Conservation (phyloP, 768 basidiomycete species). For the Trametes sanguinea region DNA sequence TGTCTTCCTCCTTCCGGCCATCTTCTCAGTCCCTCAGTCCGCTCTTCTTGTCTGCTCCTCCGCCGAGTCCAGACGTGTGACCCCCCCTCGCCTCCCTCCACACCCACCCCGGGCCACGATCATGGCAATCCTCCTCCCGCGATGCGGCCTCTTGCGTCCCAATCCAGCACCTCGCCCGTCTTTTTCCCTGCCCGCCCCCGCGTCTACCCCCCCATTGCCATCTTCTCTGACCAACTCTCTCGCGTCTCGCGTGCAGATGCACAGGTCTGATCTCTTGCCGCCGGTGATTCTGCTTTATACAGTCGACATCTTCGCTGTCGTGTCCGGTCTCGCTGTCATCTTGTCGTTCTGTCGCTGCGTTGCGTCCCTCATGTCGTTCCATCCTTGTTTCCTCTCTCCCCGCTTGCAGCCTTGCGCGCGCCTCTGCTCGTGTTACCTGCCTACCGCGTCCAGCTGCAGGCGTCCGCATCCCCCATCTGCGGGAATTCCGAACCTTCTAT, state of each 20-base stretch:
- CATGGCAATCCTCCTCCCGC: slow-evolving; percentile 19
- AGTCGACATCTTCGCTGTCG: background rate
- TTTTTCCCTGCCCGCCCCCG: background rate
- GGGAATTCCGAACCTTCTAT: slow-evolving; percentile 6
- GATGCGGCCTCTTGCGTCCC: background rate
- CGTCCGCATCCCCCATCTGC: background rate
- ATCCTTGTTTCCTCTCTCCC: too few species aligned
- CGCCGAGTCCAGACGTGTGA: slow-evolving; percentile 19
- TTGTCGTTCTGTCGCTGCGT: slow-evolving; percentile 2
- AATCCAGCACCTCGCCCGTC: slow-evolving; percentile 10
- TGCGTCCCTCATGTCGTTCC: slow-evolving; percentile 2
- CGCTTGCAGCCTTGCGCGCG: too few species aligned
- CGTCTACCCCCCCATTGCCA: background rate
- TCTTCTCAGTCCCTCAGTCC: slow-evolving; percentile 5
- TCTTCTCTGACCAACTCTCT: background rate
- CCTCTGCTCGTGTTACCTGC: background rate
- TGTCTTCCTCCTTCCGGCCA: slow-evolving; percentile 12
- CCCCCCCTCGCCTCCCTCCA: background rate
- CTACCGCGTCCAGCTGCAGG: background rate
- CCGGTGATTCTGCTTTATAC: background rate
- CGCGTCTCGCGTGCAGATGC: slow-evolving; percentile 2
- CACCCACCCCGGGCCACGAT: slow-evolving; percentile 16
- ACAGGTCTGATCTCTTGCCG: background rate
- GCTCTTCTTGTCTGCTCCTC: slow-evolving; percentile 13
- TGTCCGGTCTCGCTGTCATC: background rate